phyloP scores from a whole-genome alignment of 768 basidiomycete genomes.

The Podaxis rugospora region DNA sequence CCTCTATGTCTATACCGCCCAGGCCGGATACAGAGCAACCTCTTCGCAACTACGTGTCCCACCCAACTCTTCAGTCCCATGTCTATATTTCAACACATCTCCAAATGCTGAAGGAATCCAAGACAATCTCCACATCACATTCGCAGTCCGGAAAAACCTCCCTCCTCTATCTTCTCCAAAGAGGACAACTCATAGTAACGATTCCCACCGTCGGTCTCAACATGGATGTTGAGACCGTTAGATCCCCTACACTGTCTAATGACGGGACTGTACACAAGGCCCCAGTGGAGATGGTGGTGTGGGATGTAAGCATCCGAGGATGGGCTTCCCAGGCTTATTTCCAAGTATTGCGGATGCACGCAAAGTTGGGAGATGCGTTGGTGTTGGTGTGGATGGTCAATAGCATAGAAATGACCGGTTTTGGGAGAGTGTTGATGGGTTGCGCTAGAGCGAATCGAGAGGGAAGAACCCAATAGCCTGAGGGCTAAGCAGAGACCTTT shows the following conservation, averaged over 20 bases:
- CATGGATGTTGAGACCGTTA: slow-evolving; percentile 58
- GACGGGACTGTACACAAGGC: neutral
- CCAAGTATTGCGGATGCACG: slow-evolving; percentile 18
- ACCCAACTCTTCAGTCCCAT: neutral
- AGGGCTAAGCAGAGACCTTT: slow-evolving; percentile 18
- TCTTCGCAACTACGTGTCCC: neutral
- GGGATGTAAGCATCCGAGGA: neutral
- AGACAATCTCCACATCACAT: neutral
- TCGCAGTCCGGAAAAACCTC: slow-evolving; percentile 48
- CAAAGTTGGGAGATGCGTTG: slow-evolving; percentile 41
- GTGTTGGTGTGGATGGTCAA: slow-evolving; percentile 65
- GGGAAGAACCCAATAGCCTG: neutral
- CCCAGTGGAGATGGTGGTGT: neutral
- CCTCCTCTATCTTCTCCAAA: slow-evolving; percentile 37
- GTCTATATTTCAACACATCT: neutral
- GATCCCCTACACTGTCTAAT: slow-evolving; percentile 15
- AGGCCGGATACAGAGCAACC: neutral
- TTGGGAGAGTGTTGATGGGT: slow-evolving; percentile 45
- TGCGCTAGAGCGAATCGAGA: slow-evolving; percentile 31
- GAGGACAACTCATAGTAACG: slow-evolving; percentile 32
- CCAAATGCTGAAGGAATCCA: neutral
- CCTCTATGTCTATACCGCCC: no score
- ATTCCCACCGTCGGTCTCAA: slow-evolving; percentile 41
- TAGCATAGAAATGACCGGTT: slow-evolving; percentile 42
- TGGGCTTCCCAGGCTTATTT: slow-evolving; percentile 14